Evolutionary conservation across 352 stramenopile genomes (phyloP), one percentile per base, ranked within the genome.

Genomic region (Pythium plurisporium): DNA sequence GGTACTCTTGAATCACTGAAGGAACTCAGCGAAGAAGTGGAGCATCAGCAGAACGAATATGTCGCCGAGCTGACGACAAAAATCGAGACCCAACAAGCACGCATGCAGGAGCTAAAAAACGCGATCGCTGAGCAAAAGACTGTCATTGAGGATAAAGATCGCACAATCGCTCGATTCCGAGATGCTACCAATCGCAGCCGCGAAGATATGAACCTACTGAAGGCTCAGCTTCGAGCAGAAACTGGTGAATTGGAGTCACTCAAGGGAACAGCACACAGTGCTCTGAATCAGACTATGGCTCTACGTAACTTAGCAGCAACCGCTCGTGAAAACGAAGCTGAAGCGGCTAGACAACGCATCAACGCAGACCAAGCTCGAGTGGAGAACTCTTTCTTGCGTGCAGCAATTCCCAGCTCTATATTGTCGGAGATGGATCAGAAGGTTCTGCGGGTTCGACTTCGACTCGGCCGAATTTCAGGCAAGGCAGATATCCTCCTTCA

Each of bases 1-100:
- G 65, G 73, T 22, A 90, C 82, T 20, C 67, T 94, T 19, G 86
- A 96, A 46, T 81, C 79, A 2, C 62, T 96, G 25, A 86, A 87
- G 26, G 84, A 94, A 36, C 74, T 96, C 64, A 83, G 79, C 20
- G 84, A 96, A 48, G 86, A 96, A 63, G 88, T 96, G 70, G 86
- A 96, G 62, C 84, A 96, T 56, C 86, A 96, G 51, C 84, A 94
- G 48, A 79, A 66, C 19, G 79, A 94, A 42, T 89, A 91, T 41
- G 84, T 92, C 37, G 79, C 79, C 8, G 81, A 94, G 55, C 69
- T 96, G 4, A 73, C 73, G 2, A 53, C 62, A 8, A 85, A 96
- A 47, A 86, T 94, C 11, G 80, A 89, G 25, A 65, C 70, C 3
- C 71, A 89, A 22, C 77, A 76, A 36, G 61, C 55, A 33, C 64